A percentile compares a stretch with the other conserved stretches of the same genome.
Conservation (phyloP, 306 rosid genomes). For the Mimosa pudica region DNA sequence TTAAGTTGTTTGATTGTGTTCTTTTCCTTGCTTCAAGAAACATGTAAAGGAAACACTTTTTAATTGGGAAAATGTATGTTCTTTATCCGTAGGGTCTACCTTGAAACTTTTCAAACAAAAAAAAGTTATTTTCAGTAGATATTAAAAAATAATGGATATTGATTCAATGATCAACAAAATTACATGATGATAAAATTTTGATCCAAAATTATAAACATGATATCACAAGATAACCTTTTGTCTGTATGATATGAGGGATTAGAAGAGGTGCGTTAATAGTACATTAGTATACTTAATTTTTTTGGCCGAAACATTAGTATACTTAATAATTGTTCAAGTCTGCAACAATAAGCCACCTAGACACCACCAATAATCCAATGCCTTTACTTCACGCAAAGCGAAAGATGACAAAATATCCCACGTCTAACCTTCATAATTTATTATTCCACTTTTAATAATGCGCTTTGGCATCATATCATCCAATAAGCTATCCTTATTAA, state of each 20-base stretch:
- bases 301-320: too few species aligned
- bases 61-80: background rate
- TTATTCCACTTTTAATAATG: background rate
- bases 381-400: constrained; percentile 7
- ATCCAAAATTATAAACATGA: background rate
- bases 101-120: background rate
- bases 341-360: background rate
- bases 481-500: background rate
- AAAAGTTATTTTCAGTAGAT: background rate
- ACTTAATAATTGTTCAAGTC: too few species aligned
- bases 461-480: background rate
- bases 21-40: constrained; percentile 3
- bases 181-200: background rate
- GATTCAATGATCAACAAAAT: background rate
- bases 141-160: background rate
- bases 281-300: too few species aligned
- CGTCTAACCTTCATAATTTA: background rate
- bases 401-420: constrained; percentile 7
- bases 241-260: too few species aligned
- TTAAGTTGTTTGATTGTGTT: background rate
- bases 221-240: background rate
- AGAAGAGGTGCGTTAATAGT: too few species aligned
- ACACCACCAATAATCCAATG: background rate
- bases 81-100: background rate
- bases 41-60: background rate